Conservation (phyloP, 169 alveolate genomes). For the Eimeria nieschulzi region DNA sequence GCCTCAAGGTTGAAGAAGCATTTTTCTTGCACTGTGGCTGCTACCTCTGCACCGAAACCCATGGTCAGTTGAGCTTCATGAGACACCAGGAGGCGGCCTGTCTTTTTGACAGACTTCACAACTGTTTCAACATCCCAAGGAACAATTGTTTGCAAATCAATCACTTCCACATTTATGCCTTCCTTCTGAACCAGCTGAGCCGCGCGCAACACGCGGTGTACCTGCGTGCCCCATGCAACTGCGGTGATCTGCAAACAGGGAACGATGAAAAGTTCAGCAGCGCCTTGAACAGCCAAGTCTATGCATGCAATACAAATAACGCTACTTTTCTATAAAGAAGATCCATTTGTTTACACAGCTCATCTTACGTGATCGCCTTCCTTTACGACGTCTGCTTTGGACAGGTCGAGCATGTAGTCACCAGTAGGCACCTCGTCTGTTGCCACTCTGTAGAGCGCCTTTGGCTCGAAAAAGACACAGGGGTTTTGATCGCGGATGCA, state of each 20-base stretch:
- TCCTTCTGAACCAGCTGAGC: slow-evolving; percentile 90
- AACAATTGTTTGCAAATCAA: slow-evolving; percentile 95
- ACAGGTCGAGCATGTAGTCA: slow-evolving; percentile 92
- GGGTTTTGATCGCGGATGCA: slow-evolving; percentile 92
- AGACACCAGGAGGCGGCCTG: slow-evolving; percentile 93
- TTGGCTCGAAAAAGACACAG: slow-evolving; percentile 97
- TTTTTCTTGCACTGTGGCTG: slow-evolving; percentile 92
- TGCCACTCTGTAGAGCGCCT: slow-evolving; percentile 95
- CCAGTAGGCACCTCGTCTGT: slow-evolving; percentile 93
- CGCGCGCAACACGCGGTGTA: slow-evolving; percentile 88
- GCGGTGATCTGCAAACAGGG: slow-evolving; percentile 81
- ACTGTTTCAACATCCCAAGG: slow-evolving; percentile 97
- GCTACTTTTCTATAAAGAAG: neutral
- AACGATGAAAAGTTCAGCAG: neutral
- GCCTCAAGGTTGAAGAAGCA: slow-evolving; percentile 95
- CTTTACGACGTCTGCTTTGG: slow-evolving; percentile 93
- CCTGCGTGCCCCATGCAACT: slow-evolving; percentile 90
- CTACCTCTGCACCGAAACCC: slow-evolving; percentile 95
- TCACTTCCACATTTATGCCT: slow-evolving; percentile 92
- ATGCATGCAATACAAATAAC: neutral
- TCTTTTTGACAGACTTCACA: slow-evolving; percentile 91
- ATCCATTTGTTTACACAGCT: neutral
- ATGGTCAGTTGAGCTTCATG: slow-evolving; percentile 95
- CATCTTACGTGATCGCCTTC: slow-evolving; percentile 90
- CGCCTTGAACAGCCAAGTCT: no score